Base-by-base conservation (phyloP, 345 rosid species). In the Aethionema arabicum region DNA sequence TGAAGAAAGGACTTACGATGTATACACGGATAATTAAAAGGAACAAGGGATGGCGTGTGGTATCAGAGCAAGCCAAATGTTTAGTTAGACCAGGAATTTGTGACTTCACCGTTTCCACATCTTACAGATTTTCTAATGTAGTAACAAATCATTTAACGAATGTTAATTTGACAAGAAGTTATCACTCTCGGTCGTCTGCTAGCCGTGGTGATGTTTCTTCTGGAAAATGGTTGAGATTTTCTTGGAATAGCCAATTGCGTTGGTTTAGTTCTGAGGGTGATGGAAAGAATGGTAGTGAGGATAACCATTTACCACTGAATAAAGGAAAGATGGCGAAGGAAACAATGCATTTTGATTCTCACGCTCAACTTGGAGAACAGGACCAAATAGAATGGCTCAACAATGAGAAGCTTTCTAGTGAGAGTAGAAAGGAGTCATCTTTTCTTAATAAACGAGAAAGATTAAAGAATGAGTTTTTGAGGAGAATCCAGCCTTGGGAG, bases 341-440 rank as follows among this genome's bases (percentile, higher is more conserved):
- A 72, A 69, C 54, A 11, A 74, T 48, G 66, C 72, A 57, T 29
- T 64, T 43, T 10, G 87, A 90, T 83, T 56, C 79, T 7, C 97
- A 90, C 56, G 83, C 90, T 55, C 80, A 49, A 64, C 82, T 93
- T 32, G 97, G 86, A 0, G 90, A 83, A 15, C 92, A 79, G n/a
- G 99, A 93, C 66, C 96, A 90, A 52, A 87, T 78, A 67, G 99
- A 90, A 53, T 93, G 99, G 99, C 88, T 90, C 30, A 69, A 68
- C 30, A 93, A 77, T 50, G 96, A 90, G 78, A 90, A 75, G 77
- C 79, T 83, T 42, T 63, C 92, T 0, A 76, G 84, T 35, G 97
- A 87, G 72, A 77, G 76, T 56, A 85, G 80, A 74, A 88, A 73
- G 67, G 88, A 87, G 49, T 80, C 91, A 3, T 87, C 97, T 8